A percentile compares a stretch with the other conserved stretches of the same genome.
These are phyloP conservation scores for Boletus subparvulus DNA, from an alignment of 768 basidiomycete species.

Conservation along the genomic window DNA sequence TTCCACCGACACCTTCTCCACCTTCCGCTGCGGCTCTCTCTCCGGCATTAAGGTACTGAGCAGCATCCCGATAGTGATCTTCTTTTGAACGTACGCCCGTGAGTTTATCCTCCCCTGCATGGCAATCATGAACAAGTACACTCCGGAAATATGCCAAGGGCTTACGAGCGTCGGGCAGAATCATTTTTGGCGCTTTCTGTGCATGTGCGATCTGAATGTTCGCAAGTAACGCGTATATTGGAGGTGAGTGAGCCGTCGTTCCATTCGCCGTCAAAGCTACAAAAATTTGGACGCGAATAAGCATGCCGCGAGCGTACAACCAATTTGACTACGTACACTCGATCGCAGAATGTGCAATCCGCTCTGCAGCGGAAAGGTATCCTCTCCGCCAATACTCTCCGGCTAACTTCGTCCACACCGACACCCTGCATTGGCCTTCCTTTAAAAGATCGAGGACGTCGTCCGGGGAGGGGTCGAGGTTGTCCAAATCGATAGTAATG, in stretches of 20 bases:
- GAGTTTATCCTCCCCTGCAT: conserved; percentile 64
- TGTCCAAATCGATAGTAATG: conserved; percentile 86
- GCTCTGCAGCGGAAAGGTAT: conserved; percentile 72
- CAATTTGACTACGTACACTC: conserved; percentile 50
- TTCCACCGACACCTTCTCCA: conserved; percentile 57
- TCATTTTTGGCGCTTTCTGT: conserved; percentile 78
- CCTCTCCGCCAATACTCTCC: conserved; percentile 87
- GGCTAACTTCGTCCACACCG: conserved; percentile 80
- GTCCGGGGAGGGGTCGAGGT: conserved; percentile 76
- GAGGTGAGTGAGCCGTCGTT: conserved; percentile 53
- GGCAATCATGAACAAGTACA: background rate
- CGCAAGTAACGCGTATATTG: conserved; percentile 79
- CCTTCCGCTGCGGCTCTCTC: conserved; percentile 56
- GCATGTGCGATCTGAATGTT: conserved; percentile 82
- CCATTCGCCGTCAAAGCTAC: conserved; percentile 55
- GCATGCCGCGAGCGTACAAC: background rate
- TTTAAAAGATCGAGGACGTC: conserved; percentile 72
- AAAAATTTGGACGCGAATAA: background rate
- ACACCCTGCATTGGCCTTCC: conserved; percentile 68
- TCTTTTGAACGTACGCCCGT: conserved; percentile 60
- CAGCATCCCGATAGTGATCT: conserved; percentile 67
- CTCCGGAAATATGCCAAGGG: background rate
- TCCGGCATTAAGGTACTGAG: conserved; percentile 61
- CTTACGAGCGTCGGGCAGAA: conserved; percentile 73
- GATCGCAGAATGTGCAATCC: conserved; percentile 64